phyloP scores from a whole-genome alignment of 176 grass and related monocot genomes.

The Juncus effusus region DNA sequence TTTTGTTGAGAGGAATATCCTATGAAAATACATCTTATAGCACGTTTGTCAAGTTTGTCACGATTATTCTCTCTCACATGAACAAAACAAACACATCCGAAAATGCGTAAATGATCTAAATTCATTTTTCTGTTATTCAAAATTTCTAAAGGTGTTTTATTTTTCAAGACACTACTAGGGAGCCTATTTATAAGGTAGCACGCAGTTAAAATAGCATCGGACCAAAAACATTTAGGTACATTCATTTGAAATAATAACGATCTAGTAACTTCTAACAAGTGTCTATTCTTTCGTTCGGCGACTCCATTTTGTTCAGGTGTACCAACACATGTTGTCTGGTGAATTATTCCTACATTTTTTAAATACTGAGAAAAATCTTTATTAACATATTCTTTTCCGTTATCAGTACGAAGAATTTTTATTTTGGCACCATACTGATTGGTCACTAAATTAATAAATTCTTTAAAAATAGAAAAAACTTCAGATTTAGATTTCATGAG shows the following conservation, averaged over 20 bases:
- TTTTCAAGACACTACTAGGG: not conserved
- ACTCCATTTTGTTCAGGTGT: slow-evolving; percentile 13
- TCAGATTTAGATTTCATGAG: not conserved
- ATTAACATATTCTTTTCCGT: not conserved
- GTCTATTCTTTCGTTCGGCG: slow-evolving; percentile 6
- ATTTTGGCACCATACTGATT: too few species aligned
- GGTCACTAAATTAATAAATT: too few species aligned
- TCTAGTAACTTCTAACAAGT: not conserved
- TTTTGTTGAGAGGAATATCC: not conserved
- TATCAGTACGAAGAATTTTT: not conserved
- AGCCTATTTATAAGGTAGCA: slow-evolving; percentile 13
- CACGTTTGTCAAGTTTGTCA: not conserved
- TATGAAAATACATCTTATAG: slow-evolving; percentile 1
- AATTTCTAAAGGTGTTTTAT: not conserved
- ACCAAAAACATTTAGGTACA: too few species aligned
- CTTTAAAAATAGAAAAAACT: not conserved
- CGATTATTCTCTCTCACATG: not conserved
- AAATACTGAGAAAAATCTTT: not conserved
- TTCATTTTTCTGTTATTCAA: not conserved
- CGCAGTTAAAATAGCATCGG: not conserved
- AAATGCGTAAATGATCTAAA: not conserved
- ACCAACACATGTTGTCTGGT: not conserved
- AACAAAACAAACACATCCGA: too few species aligned
- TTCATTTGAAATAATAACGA: too few species aligned
- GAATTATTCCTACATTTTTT: too few species aligned